Percentiles rank a stretch among this genome's conserved stretches.
Evolutionary conservation across 768 basidiomycete species (phyloP).

Genomic region (Gloeopeniophorella convolvens): DNA sequence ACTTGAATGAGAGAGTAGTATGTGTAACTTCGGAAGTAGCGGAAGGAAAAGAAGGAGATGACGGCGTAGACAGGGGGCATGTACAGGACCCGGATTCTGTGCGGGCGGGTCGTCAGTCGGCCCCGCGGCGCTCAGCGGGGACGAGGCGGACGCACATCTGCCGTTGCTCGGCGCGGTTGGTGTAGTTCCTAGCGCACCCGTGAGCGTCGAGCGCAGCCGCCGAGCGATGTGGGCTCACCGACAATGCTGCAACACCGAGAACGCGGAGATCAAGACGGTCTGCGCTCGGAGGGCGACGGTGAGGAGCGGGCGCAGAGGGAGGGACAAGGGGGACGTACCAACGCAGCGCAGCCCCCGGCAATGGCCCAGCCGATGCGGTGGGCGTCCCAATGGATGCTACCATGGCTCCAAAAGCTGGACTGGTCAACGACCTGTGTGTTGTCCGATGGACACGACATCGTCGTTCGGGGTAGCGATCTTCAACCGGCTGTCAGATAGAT

Average conservation of each 20-base stretch:
- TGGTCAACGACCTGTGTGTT: slow-evolving; percentile 51
- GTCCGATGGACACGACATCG: slow-evolving; percentile 43
- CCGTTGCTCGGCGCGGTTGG: slow-evolving; percentile 63
- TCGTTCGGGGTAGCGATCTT: neutral
- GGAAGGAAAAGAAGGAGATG: slow-evolving; percentile 81
- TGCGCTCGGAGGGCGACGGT: slow-evolving; percentile 26
- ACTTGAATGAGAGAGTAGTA: slow-evolving; percentile 49
- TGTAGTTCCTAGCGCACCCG: slow-evolving; percentile 54
- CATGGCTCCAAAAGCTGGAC: slow-evolving; percentile 51
- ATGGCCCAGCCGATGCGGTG: slow-evolving; percentile 72
- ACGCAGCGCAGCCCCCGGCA: slow-evolving; percentile 51
- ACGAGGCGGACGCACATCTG: slow-evolving; percentile 50
- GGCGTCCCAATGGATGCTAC: slow-evolving; percentile 49
- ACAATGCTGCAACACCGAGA: slow-evolving; percentile 56
- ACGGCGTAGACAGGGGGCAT: slow-evolving; percentile 81
- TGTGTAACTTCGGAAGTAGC: slow-evolving; percentile 74
- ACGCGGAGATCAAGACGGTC: slow-evolving; percentile 54
- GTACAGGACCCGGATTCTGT: slow-evolving; percentile 70
- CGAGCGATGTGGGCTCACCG: slow-evolving; percentile 36
- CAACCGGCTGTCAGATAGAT: neutral
- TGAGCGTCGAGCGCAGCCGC: neutral
- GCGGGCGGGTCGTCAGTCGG: neutral
- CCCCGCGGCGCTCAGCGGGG: neutral
- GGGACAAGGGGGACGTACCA: slow-evolving; percentile 37
- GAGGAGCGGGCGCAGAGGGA: neutral